Percentiles rank a stretch among this genome's conserved stretches.
These are phyloP conservation scores for Cryptococcus neoformans DNA, from an alignment of 1,284 basidiomycete genomes.

Conservation along the genomic window DNA sequence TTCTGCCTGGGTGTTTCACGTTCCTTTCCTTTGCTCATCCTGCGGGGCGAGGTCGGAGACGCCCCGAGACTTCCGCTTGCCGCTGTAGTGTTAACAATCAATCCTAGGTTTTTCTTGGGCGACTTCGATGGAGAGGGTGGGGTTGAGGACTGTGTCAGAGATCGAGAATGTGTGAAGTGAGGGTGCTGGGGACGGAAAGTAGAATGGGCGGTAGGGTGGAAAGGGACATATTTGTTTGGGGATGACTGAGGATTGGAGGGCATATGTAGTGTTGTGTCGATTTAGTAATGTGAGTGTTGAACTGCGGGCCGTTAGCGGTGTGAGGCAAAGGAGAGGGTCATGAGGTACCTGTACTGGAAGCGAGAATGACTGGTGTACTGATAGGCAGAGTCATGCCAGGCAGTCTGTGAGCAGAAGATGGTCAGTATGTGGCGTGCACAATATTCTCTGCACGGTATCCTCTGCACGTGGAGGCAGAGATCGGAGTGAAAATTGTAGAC, in stretches of 20 bases:
- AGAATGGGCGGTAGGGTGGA: conserved; percentile 7
- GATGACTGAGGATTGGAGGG: conserved; percentile 4
- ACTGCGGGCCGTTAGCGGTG: no score
- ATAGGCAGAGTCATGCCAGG: no score
- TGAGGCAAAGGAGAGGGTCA: no score
- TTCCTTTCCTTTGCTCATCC: conserved; percentile 13
- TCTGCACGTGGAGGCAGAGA: no score
- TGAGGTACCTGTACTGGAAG: no score
- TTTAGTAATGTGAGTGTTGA: not conserved
- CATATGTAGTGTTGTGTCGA: not conserved
- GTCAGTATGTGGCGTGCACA: no score
- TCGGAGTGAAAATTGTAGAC: no score
- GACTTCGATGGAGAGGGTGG: conserved; percentile 10
- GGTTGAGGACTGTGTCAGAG: not conserved
- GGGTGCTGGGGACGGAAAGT: conserved; percentile 5
- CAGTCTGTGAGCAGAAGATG: no score
- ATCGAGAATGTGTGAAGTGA: conserved; percentile 3
- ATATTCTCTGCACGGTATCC: no score
- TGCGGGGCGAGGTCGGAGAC: conserved; percentile 2
- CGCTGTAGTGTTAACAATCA: not conserved
- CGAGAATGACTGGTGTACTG: no score
- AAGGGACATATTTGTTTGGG: conserved; percentile 7
- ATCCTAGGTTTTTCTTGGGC: conserved; percentile 7
- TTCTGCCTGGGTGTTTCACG: conserved; percentile 3
- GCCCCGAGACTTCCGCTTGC: not conserved